phyloP scores from a whole-genome alignment of 2,329 filamentous ascomycete species.

The Emergomyces orientalis region DNA sequence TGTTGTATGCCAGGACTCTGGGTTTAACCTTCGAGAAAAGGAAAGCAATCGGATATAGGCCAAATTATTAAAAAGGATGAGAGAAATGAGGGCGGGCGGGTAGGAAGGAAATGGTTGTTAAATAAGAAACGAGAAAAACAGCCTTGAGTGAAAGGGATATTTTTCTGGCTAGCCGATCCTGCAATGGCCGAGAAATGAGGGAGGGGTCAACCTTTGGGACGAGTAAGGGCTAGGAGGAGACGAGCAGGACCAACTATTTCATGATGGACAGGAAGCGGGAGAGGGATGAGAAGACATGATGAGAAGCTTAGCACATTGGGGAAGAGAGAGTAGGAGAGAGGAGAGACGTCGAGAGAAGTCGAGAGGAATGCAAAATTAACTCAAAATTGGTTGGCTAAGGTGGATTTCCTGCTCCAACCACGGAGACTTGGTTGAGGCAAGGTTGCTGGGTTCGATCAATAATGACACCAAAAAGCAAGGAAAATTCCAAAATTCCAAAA shows the following conservation, averaged over 20 bases:
- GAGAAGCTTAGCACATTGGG: constrained; percentile 4
- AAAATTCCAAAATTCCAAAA: too few relatives aligned
- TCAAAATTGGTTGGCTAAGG: background rate
- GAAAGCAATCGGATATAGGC: background rate
- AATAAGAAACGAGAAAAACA: constrained; percentile 11
- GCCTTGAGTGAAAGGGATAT: constrained; percentile 12
- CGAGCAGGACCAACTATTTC: constrained; percentile 1
- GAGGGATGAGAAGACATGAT: constrained; percentile 4
- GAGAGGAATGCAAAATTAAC: background rate
- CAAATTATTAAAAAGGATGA: constrained; percentile 13
- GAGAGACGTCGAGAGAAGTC: background rate
- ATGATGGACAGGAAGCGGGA: constrained; percentile 7
- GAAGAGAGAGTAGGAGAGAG: background rate
- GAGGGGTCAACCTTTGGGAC: background rate
- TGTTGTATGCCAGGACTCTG: constrained; percentile 31
- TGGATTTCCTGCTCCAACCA: constrained; percentile 1
- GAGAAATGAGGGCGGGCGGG: constrained; percentile 12
- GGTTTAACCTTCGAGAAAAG: constrained; percentile 11
- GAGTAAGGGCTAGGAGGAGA: constrained; percentile 2
- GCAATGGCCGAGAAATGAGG: background rate
- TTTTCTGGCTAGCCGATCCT: constrained; percentile 1
- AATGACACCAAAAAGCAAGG: background rate
- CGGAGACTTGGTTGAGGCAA: background rate
- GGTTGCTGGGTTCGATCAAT: background rate
- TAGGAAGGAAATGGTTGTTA: constrained; percentile 11